Evolutionary conservation across 163 green algal species (phyloP).

Genomic region (Volvox carteri): DNA sequence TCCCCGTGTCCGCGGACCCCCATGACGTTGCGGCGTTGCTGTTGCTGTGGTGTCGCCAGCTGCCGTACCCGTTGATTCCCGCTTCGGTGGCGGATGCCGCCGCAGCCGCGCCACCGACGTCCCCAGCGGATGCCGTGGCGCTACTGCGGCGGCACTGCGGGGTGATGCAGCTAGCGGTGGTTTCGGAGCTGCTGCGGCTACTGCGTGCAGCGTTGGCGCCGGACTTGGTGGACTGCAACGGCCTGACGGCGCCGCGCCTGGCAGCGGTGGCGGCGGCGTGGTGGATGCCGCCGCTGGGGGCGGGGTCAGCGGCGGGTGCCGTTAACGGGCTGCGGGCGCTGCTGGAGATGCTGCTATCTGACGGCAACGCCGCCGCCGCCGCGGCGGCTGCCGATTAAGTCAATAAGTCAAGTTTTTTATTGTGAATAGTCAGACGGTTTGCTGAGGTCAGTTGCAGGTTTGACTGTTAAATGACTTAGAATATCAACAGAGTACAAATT

Average conservation of each 20-base stretch:
- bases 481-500: too few relatives aligned
- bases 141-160: slow-evolving; percentile 39
- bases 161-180: background rate
- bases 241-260: background rate
- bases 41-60: slow-evolving; percentile 54
- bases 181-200: slow-evolving; percentile 16
- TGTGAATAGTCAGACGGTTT: too few relatives aligned
- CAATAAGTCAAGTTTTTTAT: too few relatives aligned
- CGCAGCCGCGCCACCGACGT: slow-evolving; percentile 11
- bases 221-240: background rate
- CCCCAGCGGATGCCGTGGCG: slow-evolving; percentile 1
- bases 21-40: slow-evolving; percentile 54
- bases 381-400: too few relatives aligned
- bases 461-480: too few relatives aligned
- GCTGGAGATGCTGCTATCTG: background rate
- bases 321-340: background rate
- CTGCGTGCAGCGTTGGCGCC: slow-evolving; percentile 18
- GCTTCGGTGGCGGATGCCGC: slow-evolving; percentile 35
- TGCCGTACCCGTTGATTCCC: slow-evolving; percentile 50
- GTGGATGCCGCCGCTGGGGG: slow-evolving; percentile 33
- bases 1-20: background rate
- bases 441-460: too few relatives aligned
- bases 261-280: slow-evolving; percentile 20
- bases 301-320: slow-evolving; percentile 13
- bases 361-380: background rate